phyloP scores from a whole-genome alignment of 495 filamentous ascomycete genomes.

The Chlorociboria aeruginascens region DNA sequence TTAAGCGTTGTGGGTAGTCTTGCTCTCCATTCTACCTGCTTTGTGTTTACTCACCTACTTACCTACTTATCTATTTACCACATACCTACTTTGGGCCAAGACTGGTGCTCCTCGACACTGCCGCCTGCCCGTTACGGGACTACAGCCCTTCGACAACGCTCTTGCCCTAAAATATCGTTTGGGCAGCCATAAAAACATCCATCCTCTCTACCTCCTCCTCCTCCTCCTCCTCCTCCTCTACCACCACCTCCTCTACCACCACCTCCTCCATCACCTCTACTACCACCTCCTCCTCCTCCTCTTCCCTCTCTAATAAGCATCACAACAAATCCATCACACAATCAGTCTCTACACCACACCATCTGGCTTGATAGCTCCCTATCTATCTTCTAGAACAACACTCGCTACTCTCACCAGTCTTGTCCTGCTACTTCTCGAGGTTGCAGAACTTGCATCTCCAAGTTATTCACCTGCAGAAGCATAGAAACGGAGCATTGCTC shows the following conservation, averaged over 20 bases:
- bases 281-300: slow-evolving; percentile 10
- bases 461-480: slow-evolving; percentile 1
- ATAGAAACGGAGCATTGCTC: not conserved
- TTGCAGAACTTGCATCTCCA: not conserved
- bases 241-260: slow-evolving; percentile 16
- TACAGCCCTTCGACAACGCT: not conserved
- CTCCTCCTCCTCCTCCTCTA: slow-evolving; percentile 11
- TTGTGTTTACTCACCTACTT: not conserved
- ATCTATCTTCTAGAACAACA: slow-evolving; percentile 20
- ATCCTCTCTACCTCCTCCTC: slow-evolving; percentile 7
- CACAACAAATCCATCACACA: slow-evolving; percentile 12
- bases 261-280: slow-evolving; percentile 12
- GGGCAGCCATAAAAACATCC: slow-evolving; percentile 8
- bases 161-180: slow-evolving; percentile 13
- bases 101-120: too few species aligned
- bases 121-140: too few species aligned
- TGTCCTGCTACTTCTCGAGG: not conserved
- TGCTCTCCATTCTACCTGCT: not conserved
- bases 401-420: slow-evolving; percentile 17
- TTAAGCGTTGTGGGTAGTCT: not conserved
- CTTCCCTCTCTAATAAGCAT: slow-evolving; percentile 10
- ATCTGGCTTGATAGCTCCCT: slow-evolving; percentile 23
- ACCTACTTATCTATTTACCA: too few species aligned
- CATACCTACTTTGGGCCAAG: too few species aligned
- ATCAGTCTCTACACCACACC: slow-evolving; percentile 17